Percentiles rank a stretch among this genome's conserved stretches.
phyloP scores from a whole-genome alignment of 257 asterid species.

The Solanum piurae region DNA sequence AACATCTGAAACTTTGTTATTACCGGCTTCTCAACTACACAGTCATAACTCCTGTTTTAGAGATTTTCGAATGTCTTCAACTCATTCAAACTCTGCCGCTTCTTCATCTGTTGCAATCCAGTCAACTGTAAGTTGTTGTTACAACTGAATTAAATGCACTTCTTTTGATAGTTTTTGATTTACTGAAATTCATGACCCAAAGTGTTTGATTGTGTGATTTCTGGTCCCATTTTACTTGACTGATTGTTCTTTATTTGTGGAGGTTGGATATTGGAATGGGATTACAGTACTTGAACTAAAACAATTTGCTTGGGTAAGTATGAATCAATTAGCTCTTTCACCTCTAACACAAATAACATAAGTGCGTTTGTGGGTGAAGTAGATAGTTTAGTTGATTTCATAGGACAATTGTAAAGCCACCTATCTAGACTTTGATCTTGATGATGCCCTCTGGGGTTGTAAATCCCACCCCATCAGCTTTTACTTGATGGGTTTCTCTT shows the following conservation, averaged over 20 bases:
- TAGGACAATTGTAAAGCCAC: neutral
- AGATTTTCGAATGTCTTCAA: constrained; percentile 43
- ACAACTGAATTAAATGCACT: neutral
- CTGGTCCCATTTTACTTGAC: neutral
- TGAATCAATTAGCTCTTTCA: neutral
- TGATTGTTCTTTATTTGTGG: neutral
- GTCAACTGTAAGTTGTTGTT: constrained; percentile 42
- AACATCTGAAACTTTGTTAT: constrained; percentile 3
- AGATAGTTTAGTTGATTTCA: neutral
- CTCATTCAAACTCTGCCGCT: constrained; percentile 39
- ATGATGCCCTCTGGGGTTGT: neutral
- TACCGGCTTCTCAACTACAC: constrained; percentile 3
- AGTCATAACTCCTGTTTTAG: constrained; percentile 17
- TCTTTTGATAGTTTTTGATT: neutral
- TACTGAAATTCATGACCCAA: neutral
- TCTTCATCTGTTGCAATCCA: constrained; percentile 34
- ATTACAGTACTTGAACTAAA: neutral
- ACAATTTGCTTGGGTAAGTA: neutral
- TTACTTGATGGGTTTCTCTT: neutral
- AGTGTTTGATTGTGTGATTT: neutral
- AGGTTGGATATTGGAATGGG: neutral
- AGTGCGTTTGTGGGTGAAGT: neutral
- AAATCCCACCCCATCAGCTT: neutral
- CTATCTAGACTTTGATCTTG: neutral
- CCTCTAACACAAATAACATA: neutral